phyloP scores from a whole-genome alignment of 495 filamentous ascomycete genomes.

The Podospora conica region DNA sequence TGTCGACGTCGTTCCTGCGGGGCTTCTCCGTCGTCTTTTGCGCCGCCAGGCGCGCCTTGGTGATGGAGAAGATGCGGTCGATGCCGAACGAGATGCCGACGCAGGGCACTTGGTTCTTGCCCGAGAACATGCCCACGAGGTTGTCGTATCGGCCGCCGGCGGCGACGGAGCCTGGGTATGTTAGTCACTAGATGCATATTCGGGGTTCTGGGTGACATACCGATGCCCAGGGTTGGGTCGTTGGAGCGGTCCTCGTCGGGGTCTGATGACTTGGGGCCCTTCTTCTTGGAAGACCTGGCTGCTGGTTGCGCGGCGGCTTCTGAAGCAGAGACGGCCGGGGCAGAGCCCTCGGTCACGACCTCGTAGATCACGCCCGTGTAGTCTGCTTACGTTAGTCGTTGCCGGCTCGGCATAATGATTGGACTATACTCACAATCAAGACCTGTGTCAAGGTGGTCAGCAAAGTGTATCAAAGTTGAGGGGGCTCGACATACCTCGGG shows the following conservation, averaged over 20 bases:
- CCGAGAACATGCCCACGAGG: conserved; percentile 83
- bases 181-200: conserved; percentile 75
- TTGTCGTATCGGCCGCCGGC: conserved; percentile 92
- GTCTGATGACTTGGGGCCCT: conserved; percentile 49
- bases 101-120: conserved; percentile 78
- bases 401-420: no score
- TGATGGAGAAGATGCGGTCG: conserved; percentile 91
- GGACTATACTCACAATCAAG: conserved; percentile 52
- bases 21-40: conserved; percentile 42
- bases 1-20: conserved; percentile 64
- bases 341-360: conserved; percentile 46
- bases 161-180: conserved; percentile 54
- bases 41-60: conserved; percentile 61
- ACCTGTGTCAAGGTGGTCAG: conserved; percentile 30
- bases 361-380: conserved; percentile 95
- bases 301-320: conserved; percentile 36
- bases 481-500: conserved; percentile 39
- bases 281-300: conserved; percentile 46
- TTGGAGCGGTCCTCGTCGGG: conserved; percentile 76
- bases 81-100: conserved; percentile 94
- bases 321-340: conserved; percentile 5
- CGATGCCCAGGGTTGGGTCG: conserved; percentile 74
- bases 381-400: conserved; percentile 31
- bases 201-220: conserved; percentile 55
- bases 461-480: neutral